A percentile compares a stretch with the other conserved stretches of the same genome.
Conservation (phyloP, 805 yeast genomes). For the Pichia gijzeniarum region DNA sequence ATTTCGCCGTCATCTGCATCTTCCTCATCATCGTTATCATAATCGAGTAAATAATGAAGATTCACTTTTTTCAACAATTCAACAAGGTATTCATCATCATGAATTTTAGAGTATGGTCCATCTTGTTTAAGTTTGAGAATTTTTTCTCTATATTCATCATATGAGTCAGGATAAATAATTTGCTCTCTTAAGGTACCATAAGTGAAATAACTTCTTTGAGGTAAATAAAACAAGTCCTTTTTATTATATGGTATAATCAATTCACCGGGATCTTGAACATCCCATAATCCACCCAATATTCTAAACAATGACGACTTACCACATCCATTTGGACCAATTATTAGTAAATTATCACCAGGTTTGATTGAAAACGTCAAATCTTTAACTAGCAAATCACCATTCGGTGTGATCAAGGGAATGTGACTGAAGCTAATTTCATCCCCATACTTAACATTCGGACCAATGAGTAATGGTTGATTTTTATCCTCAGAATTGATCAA, state of each 20-base stretch:
- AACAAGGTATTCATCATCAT: slow-evolving; percentile 42
- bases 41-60: slow-evolving; percentile 47
- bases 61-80: slow-evolving; percentile 52
- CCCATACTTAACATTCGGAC: slow-evolving; percentile 36
- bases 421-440: slow-evolving; percentile 64
- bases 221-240: slow-evolving; percentile 76
- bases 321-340: slow-evolving; percentile 95
- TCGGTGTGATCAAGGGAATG: slow-evolving; percentile 83
- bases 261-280: slow-evolving; percentile 49
- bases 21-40: slow-evolving; percentile 19
- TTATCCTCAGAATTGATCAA: slow-evolving; percentile 9
- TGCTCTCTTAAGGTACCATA: slow-evolving; percentile 80
- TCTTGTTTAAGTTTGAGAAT: slow-evolving; percentile 26
- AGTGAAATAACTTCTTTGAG: slow-evolving; percentile 86
- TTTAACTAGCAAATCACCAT: slow-evolving; percentile 63
- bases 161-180: slow-evolving; percentile 78
- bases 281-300: slow-evolving; percentile 92
- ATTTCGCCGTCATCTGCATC: slow-evolving; percentile 7
- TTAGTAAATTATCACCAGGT: slow-evolving; percentile 77
- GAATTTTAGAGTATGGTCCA: slow-evolving; percentile 19
- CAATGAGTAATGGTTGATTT: slow-evolving; percentile 24
- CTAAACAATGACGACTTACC: slow-evolving; percentile 92
- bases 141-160: slow-evolving; percentile 43
- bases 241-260: slow-evolving; percentile 59
- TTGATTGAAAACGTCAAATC: slow-evolving; percentile 64